Evolutionary conservation across 176 grass and related monocot genomes (phyloP), one percentile per base, ranked within the genome.

Genomic region (Hsuehochloa calcarea): DNA sequence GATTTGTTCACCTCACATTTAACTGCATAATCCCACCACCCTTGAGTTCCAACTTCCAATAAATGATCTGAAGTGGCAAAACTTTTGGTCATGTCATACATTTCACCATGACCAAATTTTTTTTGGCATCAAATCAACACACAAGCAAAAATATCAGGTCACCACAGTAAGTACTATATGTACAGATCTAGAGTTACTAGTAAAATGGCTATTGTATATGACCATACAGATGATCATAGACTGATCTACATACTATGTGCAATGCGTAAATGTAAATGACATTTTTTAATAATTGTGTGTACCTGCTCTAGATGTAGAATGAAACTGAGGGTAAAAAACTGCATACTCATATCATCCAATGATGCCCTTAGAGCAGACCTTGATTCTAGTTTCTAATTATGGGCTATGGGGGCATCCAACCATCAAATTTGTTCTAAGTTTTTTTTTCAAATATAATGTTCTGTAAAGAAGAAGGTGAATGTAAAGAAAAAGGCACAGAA

Each of bases 71-170:
- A 83, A 71, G 27, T 65, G 45, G 22, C 17, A 41, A 50, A 31
- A n/a, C 19, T 62, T 23, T 45, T 70, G 52, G 17, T 47, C 67
- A 19, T 83, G 23, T 8, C 27, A 52, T 12, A 27, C 54, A 35
- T 70, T 22, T 34, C 20, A 19, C 47, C 17, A 12, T 10, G 20
- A 78, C 46, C 35, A 78, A 61, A 83, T 88, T 83, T n/a, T 83
- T 49, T 50, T 27, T 47, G 54, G 31, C 39, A 65, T 78, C 74
- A 78, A 55, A 65, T 16, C 9, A 78, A 70, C 44, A 46, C 71
- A 65, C 6, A 71, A 52, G 46, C 17, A 64, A 66, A 70, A 69
- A 20, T 23, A 26, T 23, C 44, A 12, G 58, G 3, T 55, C 59
- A 67, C 37, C 37, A 81, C 61, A 65, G 15, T 80, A 44, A 46